A percentile compares a stretch with the other conserved stretches of the same genome.
Conservation (phyloP, 495 filamentous ascomycete genomes). For the Acidomyces sp. region DNA sequence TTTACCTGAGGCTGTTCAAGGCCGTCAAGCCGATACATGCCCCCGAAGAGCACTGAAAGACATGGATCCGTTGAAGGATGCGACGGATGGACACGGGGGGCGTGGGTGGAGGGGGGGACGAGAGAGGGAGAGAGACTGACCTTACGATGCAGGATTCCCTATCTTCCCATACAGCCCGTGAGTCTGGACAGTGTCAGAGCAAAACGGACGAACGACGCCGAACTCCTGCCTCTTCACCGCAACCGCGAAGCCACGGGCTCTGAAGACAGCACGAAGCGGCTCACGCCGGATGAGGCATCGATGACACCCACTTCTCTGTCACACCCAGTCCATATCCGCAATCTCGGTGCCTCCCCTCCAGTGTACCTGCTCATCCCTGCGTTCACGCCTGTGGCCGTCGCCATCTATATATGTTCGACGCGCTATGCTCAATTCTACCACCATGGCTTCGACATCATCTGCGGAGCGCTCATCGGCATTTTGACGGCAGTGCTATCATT, state of each 20-base stretch:
- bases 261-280: background rate
- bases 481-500: conserved; percentile 44
- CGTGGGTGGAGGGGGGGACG: too few species aligned
- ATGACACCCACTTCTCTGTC: too few species aligned
- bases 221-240: conserved; percentile 19
- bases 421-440: conserved; percentile 53
- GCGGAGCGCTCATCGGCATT: conserved; percentile 44
- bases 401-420: conserved; percentile 48
- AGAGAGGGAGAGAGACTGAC: too few species aligned
- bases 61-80: too few species aligned
- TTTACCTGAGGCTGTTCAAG: conserved; percentile 38
- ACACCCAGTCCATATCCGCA: conserved; percentile 21
- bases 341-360: conserved; percentile 46
- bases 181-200: background rate
- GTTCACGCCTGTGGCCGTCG: conserved; percentile 42
- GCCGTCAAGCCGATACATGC: too few species aligned
- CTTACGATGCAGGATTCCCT: conserved; percentile 2
- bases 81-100: too few species aligned
- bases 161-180: conserved; percentile 11
- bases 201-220: background rate
- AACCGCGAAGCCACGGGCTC: background rate
- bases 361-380: conserved; percentile 43
- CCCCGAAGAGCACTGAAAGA: too few species aligned
- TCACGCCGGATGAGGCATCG: background rate
- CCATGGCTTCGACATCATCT: conserved; percentile 52